Conservation (phyloP, 257 asterid species). For the Forsythia suspensa region DNA sequence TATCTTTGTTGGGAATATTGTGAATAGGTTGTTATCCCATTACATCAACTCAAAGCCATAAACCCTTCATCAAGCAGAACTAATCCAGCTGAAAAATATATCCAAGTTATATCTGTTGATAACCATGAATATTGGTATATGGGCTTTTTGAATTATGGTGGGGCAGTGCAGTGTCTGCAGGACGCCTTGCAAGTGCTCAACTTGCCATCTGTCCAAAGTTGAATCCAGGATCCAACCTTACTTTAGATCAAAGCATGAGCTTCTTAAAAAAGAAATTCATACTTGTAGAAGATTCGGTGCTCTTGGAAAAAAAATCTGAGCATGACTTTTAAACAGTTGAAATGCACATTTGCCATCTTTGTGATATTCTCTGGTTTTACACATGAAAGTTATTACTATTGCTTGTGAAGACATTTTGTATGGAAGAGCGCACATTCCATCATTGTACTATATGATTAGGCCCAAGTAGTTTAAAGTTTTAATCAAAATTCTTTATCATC, state of each 20-base stretch:
- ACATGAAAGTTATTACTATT: neutral
- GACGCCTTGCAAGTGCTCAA: conserved; percentile 44
- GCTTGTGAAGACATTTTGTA: conserved; percentile 12
- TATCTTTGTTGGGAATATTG: neutral
- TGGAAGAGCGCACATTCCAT: conserved; percentile 15
- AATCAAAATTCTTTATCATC: conserved; percentile 12
- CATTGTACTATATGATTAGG: conserved; percentile 6
- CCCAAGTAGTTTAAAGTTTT: conserved; percentile 12
- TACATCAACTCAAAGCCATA: conserved; percentile 84
- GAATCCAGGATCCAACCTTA: conserved; percentile 7
- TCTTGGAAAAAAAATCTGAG: neutral
- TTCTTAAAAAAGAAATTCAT: conserved; percentile 11
- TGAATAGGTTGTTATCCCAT: conserved; percentile 82
- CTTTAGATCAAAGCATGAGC: neutral
- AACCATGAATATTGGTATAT: conserved; percentile 94
- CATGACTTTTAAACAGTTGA: neutral
- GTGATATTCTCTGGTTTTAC: conserved; percentile 20
- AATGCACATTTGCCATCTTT: conserved; percentile 24
- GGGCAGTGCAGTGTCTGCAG: conserved; percentile 75
- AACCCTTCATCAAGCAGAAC: conserved; percentile 78
- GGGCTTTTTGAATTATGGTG: conserved; percentile 79
- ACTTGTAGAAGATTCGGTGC: conserved; percentile 15
- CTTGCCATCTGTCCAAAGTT: conserved; percentile 38
- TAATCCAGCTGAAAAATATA: conserved; percentile 74
- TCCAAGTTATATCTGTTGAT: conserved; percentile 86